phyloP scores from a whole-genome alignment of 129 eudicot species.

The Erigeron canadensis region DNA sequence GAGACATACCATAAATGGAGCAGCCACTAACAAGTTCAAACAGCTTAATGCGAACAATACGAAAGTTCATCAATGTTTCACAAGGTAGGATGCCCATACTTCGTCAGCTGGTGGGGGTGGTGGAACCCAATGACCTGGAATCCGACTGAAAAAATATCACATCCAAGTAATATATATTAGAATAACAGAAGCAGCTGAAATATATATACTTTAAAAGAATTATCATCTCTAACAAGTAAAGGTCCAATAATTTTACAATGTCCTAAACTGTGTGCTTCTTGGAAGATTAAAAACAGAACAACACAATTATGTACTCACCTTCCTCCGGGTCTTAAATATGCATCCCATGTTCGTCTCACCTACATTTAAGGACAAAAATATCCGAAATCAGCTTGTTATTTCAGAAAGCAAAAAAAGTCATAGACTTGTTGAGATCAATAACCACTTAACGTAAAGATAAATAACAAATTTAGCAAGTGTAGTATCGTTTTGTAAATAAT shows the following conservation, averaged over 20 bases:
- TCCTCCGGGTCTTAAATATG: conserved; percentile 88
- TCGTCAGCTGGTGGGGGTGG: conserved; percentile 89
- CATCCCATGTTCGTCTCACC: conserved; percentile 97
- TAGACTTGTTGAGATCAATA: not conserved
- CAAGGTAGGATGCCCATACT: conserved; percentile 90
- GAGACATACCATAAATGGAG: conserved; percentile 6
- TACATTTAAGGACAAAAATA: conserved; percentile 34
- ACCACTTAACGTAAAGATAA: not conserved
- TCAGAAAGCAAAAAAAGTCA: not conserved
- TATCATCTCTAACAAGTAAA: not conserved
- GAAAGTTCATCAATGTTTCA: conserved; percentile 44
- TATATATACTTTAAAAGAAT: not conserved
- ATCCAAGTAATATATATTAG: not conserved
- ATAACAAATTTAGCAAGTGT: not conserved
- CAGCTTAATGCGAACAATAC: not conserved
- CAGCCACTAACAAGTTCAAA: not conserved
- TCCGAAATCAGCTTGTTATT: conserved; percentile 9
- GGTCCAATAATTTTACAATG: not conserved
- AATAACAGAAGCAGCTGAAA: not conserved
- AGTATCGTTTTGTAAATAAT: not conserved
- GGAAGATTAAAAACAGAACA: not conserved
- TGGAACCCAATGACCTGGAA: conserved; percentile 98
- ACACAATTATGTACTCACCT: conserved; percentile 46
- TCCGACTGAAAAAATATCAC: conserved; percentile 57
- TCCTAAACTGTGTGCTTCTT: not conserved